These are phyloP conservation scores for Biancaea sappan DNA, from an alignment of 306 rosid genomes.

Conservation along the genomic window DNA sequence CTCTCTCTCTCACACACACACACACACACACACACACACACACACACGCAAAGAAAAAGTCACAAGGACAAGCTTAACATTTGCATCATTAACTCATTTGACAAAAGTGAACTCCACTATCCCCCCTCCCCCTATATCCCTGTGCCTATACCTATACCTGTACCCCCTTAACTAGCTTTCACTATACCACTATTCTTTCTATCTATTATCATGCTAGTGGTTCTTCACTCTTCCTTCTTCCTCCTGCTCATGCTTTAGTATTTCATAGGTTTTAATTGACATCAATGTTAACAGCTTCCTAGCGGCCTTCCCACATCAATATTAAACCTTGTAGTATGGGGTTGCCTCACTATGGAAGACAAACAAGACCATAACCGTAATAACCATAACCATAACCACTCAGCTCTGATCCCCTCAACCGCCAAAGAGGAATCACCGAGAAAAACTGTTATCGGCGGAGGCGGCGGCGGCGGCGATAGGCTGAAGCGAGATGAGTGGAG, in stretches of 20 bases:
- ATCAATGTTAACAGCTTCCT: conserved; percentile 75
- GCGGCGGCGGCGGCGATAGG: conserved; percentile 44
- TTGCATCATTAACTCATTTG: conserved; percentile 77
- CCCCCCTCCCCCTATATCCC: too few relatives aligned
- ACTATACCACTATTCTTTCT: not conserved
- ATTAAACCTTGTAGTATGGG: conserved; percentile 35
- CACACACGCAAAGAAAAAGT: conserved; percentile 16
- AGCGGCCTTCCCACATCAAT: too few relatives aligned
- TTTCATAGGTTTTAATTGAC: too few relatives aligned
- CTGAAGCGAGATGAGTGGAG: conserved; percentile 98
- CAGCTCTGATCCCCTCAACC: not conserved
- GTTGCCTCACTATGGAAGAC: conserved; percentile 66
- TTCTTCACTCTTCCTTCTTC: conserved; percentile 29
- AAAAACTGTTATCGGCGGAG: conserved; percentile 32
- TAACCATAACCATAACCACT: conserved; percentile 26
- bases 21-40: not conserved
- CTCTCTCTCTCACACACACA: not conserved
- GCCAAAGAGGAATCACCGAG: conserved; percentile 57
- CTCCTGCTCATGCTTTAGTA: conserved; percentile 29
- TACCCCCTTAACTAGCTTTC: not conserved
- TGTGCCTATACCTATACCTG: too few relatives aligned
- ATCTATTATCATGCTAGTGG: conserved; percentile 71
- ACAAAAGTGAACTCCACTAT: conserved; percentile 45
- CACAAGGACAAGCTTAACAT: conserved; percentile 25
- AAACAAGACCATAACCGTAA: conserved; percentile 48